These are phyloP conservation scores for Arthrobotrys sphaeroides DNA, from an alignment of 2,329 filamentous ascomycete genomes.

Conservation along the genomic window DNA sequence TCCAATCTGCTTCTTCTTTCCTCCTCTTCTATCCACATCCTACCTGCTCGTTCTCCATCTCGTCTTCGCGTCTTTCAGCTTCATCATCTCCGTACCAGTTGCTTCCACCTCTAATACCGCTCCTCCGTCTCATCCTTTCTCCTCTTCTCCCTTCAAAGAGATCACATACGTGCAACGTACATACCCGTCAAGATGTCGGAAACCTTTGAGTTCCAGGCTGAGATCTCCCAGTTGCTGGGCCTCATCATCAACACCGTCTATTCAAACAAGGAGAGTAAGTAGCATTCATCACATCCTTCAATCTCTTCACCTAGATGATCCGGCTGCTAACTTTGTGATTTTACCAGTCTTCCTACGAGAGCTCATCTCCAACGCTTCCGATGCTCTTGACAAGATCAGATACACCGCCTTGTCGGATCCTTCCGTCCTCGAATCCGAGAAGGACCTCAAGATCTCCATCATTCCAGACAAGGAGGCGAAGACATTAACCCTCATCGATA, in stretches of 20 bases:
- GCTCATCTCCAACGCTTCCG: constrained; percentile 96
- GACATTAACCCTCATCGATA: constrained; percentile 95
- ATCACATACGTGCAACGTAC: constrained; percentile 1
- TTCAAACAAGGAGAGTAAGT: constrained; percentile 92
- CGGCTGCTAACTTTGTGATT: constrained; percentile 27
- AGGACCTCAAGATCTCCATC: constrained; percentile 99
- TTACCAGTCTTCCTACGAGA: constrained; percentile 96
- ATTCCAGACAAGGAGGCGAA: constrained; percentile 97
- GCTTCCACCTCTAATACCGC: constrained; percentile 25
- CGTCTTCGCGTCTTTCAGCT: neutral
- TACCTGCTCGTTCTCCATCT: neutral
- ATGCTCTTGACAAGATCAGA: constrained; percentile 99
- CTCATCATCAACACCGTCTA: constrained; percentile 99
- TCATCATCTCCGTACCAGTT: neutral
- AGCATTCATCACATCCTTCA: no score
- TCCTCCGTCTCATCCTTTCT: neutral
- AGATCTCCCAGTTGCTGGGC: constrained; percentile 99
- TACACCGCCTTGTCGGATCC: constrained; percentile 98
- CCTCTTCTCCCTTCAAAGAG: neutral
- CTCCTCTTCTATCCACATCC: constrained; percentile 20
- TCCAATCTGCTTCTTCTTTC: constrained; percentile 21
- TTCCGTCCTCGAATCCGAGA: constrained; percentile 94
- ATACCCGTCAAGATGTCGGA: constrained; percentile 75
- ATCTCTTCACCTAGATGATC: neutral
- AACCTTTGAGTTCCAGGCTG: constrained; percentile 99